These are phyloP conservation scores for Penicillium macrosclerotiorum DNA, from an alignment of 495 filamentous ascomycete genomes.

Conservation along the genomic window DNA sequence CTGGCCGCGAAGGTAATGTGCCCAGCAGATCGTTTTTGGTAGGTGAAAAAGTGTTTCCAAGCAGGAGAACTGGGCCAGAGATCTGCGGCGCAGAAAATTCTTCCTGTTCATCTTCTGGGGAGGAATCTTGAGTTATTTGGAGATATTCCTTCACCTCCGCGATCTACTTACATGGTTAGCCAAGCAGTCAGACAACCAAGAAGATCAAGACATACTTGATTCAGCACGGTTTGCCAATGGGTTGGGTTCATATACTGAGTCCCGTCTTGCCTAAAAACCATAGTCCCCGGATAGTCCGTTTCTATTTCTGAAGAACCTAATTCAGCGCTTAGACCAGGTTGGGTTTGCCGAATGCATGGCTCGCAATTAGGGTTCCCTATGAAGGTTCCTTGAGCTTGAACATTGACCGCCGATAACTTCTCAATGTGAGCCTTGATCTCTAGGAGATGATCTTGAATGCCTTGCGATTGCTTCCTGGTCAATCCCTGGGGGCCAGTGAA, in stretches of 20 bases:
- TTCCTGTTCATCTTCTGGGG: constrained; percentile 17
- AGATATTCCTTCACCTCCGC: constrained; percentile 22
- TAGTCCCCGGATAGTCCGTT: constrained; percentile 53
- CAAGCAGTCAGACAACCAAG: background rate
- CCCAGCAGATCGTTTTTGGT: constrained; percentile 26
- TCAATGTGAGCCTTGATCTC: constrained; percentile 13
- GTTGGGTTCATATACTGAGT: constrained; percentile 34
- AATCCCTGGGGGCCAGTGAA: constrained; percentile 18
- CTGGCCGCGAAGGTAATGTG: constrained; percentile 27
- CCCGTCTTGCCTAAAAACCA: constrained; percentile 56
- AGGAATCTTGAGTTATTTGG: constrained; percentile 22
- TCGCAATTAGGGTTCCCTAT: background rate
- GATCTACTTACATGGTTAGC: constrained; percentile 10
- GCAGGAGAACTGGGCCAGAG: constrained; percentile 28
- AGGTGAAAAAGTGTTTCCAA: constrained; percentile 23
- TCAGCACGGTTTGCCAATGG: constrained; percentile 41
- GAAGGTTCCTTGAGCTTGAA: background rate
- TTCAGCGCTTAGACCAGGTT: background rate
- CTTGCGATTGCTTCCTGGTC: constrained; percentile 13
- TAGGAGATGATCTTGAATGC: constrained; percentile 17
- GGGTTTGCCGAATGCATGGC: background rate
- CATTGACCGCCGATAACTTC: constrained; percentile 11
- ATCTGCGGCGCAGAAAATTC: constrained; percentile 4
- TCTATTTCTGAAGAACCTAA: background rate
- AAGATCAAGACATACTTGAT: constrained; percentile 28